A percentile compares a stretch with the other conserved stretches of the same genome.
These are phyloP conservation scores for Sanguinoderma infundibulare DNA, from an alignment of 1,284 basidiomycete genomes.

Conservation along the genomic window DNA sequence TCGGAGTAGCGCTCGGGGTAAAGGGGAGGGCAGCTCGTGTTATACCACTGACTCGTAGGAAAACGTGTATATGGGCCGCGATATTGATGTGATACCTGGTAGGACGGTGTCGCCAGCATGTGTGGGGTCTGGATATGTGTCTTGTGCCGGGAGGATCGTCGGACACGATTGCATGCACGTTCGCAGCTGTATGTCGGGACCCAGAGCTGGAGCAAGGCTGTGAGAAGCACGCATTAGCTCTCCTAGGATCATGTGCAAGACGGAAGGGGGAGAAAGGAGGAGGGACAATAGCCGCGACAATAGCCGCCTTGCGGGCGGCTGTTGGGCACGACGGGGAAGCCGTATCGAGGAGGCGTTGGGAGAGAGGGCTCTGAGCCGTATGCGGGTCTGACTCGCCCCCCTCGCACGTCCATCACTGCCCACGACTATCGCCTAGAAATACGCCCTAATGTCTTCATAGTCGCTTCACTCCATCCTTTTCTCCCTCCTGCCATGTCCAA, in stretches of 20 bases:
- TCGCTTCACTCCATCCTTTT: conserved; percentile 25
- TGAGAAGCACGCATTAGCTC: not conserved
- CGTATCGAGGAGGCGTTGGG: conserved; percentile 12
- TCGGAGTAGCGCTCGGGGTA: not conserved
- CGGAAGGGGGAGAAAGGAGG: not conserved
- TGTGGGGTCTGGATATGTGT: not conserved
- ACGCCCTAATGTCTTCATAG: conserved; percentile 33
- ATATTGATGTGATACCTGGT: not conserved
- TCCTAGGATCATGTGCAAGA: not conserved
- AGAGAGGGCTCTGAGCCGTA: not conserved
- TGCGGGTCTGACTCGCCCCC: conserved; percentile 27
- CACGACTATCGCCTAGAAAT: conserved; percentile 28
- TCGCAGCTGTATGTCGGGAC: not conserved
- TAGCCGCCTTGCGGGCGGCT: not conserved
- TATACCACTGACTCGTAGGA: not conserved
- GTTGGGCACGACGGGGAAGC: not conserved
- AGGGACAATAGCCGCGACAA: not conserved
- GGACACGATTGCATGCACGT: not conserved
- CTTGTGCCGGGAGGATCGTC: not conserved
- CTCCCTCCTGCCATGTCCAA: conserved; percentile 45
- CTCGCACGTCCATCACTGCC: conserved; percentile 33
- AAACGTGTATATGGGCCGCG: not conserved
- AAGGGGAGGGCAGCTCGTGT: conserved; percentile 1
- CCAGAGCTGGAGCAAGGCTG: not conserved
- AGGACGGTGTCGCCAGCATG: not conserved